Evolutionary conservation across 495 filamentous ascomycete genomes (phyloP), one percentile per base, ranked within the genome.

Genomic region (Penicillium cataractarum): DNA sequence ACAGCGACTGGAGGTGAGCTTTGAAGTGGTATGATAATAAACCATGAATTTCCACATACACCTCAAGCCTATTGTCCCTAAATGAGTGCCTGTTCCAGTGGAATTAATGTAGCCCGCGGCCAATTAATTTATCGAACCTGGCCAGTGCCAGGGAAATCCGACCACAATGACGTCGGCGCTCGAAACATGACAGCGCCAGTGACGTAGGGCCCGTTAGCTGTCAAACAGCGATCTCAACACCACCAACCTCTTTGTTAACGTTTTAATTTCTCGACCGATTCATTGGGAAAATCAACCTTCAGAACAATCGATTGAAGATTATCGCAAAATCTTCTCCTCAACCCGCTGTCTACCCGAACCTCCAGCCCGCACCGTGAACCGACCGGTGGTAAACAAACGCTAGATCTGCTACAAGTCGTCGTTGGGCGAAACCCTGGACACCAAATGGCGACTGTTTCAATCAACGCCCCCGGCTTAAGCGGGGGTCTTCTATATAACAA

Each of bases 401-500:
- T 52, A 8, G 49, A 52, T 19, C n/a, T 52, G 24, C 22, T 52
- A 10, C 32, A 46, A 33, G 17, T 58, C 21, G 26, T 19, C 37
- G 26, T 53, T 26, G 49, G 12, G n/a, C 21, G 13, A 5, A 46
- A 8, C 6, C 32, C 49, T 15, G 49, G 27, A 48, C 33, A 57
- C 27, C 33, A 55, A 69, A 71, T 81, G 78, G 77, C 78, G 33
- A 66, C 65, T 31, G 65, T 81, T 39, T 76, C 76, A 0, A 80
- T 81, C 46, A 78, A 70, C 55, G 73, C 76, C 1, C 75, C 75
- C 0, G 73, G 75, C 6, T 52, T 74, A 13, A 65, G 54, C 35
- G 68, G 63, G 44, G 78, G 78, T 1, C 74, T 81, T 9, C 65
- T 81, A 24, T 79, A 79, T 50, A 80, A 76, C 39, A 74, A 74